These are phyloP conservation scores for Fusarium sp. DNA, from an alignment of 2,329 filamentous ascomycete genomes.

Conservation along the genomic window DNA sequence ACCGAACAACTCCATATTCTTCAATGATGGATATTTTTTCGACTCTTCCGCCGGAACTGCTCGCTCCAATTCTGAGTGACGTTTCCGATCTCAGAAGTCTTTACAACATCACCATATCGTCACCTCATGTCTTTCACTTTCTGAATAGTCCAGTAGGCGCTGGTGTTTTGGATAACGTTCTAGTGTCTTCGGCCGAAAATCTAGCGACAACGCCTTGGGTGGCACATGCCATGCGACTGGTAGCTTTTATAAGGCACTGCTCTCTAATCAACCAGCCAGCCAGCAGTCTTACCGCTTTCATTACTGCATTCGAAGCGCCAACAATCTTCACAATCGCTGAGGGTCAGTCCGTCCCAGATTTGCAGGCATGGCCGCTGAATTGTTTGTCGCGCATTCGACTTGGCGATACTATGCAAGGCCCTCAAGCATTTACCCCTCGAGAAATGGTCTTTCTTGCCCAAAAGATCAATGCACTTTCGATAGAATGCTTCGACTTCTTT, in stretches of 20 bases:
- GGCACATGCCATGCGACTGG: constrained; percentile 21
- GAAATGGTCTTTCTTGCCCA: constrained; percentile 23
- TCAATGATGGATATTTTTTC: constrained; percentile 25
- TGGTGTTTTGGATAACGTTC: constrained; percentile 17
- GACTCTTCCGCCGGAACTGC: constrained; percentile 19
- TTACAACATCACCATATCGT: constrained; percentile 8
- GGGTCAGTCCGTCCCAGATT: constrained; percentile 2
- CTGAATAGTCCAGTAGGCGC: constrained; percentile 14
- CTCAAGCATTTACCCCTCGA: neutral
- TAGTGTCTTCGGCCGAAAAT: constrained; percentile 12
- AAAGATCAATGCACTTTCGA: constrained; percentile 14
- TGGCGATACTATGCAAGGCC: neutral
- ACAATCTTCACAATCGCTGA: neutral
- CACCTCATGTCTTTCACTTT: constrained; percentile 21
- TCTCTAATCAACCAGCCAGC: neutral
- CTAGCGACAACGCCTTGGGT: constrained; percentile 24
- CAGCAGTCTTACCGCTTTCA: constrained; percentile 3
- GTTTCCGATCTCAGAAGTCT: constrained; percentile 20
- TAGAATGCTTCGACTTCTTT: constrained; percentile 26
- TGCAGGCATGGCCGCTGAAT: constrained; percentile 8
- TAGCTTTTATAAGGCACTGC: constrained; percentile 21
- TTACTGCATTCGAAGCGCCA: constrained; percentile 17
- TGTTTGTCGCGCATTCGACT: constrained; percentile 10
- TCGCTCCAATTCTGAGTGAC: constrained; percentile 12
- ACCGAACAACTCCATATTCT: neutral